Evolutionary conservation across 805 yeast genomes (phyloP).

Genomic region (Kodamaea nitidulidarum): DNA sequence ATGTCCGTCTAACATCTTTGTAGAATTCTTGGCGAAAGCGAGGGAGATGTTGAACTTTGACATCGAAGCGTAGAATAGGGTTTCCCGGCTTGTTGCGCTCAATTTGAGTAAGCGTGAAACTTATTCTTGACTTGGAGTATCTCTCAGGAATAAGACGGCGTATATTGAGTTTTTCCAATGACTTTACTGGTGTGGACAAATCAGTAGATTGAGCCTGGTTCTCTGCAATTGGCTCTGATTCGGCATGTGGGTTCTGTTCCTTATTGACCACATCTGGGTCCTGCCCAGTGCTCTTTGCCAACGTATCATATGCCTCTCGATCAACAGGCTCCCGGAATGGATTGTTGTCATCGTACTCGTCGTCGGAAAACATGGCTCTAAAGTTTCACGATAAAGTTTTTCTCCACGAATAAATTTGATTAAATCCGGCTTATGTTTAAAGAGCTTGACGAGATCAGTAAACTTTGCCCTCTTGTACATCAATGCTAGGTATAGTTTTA

Average conservation of each 20-base stretch:
- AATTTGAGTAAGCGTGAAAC: constrained; percentile 58
- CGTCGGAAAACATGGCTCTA: constrained; percentile 7
- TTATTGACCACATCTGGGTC: constrained; percentile 4
- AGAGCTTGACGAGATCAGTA: neutral
- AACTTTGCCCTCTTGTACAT: too few species aligned
- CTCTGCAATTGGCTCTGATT: constrained; percentile 6
- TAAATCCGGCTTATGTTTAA: too few species aligned
- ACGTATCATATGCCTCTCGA: constrained; percentile 2
- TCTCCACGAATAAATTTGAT: neutral
- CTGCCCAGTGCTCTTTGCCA: neutral
- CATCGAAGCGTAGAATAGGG: constrained; percentile 74
- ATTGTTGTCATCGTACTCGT: constrained; percentile 41
- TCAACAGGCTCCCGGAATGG: constrained; percentile 36
- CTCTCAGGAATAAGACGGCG: constrained; percentile 50
- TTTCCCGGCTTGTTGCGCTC: constrained; percentile 73
- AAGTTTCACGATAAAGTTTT: neutral
- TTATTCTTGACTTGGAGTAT: constrained; percentile 40
- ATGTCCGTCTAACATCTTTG: constrained; percentile 75
- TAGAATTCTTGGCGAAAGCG: constrained; percentile 67
- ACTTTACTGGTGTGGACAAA: neutral
- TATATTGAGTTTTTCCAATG: constrained; percentile 19
- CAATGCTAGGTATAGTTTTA: too few species aligned
- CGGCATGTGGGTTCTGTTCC: constrained; percentile 17
- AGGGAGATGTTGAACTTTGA: constrained; percentile 52
- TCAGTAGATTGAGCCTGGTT: neutral